Base-by-base conservation (phyloP, 352 stramenopile genomes). In the Pythium aphanidermatum region DNA sequence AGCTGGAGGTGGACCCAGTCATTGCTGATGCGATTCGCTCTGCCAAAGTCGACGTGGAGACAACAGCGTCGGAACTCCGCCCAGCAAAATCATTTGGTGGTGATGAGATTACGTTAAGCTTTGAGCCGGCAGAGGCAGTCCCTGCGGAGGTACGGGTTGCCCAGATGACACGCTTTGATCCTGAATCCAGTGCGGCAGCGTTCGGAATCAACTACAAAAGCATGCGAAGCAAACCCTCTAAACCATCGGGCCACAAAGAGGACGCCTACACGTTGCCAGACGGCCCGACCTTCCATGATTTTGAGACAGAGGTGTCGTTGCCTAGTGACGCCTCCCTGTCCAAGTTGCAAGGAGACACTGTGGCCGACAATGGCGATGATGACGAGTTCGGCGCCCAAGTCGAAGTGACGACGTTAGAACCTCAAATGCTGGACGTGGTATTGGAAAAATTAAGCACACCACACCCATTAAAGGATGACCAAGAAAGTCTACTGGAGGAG, bases 201-300 rank as follows among this genome's bases (percentile, higher is more conserved):
- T 88, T 88, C 46, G 76, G 73, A 0, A 88, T 88, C 48, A 60
- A 61, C 3, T 88, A 88, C 39, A 67, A 78, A 29, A 84, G 54
- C 36, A 12, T 75, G 32, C 47, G 56, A 12, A n/a, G n/a, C n/a
- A n/a, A 83, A 68, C 49, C 68, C 64, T 12, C 43, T 4, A 38
- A 52, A 13, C 28, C 12, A 21, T n/a, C 16, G 11, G 28, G 20
- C 8, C 27, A 1, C 16, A 36, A 31, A 4, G 33, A 26, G 2
- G 45, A 33, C 8, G 9, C 31, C 9, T 51, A 55, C 29, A 59
- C 60, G 0, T 26, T 87, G 3, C 24, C 58, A 9, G 74, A 43
- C 14, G 59, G 51, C 2, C 55, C 65, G 17, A 46, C 56, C 5
- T 85, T 87, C 20, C 36, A 51, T 2, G 55, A 63, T 7, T 29